These are phyloP conservation scores for Backusella morwellensis DNA, from an alignment of 192 early-diverging fungal species.

Conservation along the genomic window DNA sequence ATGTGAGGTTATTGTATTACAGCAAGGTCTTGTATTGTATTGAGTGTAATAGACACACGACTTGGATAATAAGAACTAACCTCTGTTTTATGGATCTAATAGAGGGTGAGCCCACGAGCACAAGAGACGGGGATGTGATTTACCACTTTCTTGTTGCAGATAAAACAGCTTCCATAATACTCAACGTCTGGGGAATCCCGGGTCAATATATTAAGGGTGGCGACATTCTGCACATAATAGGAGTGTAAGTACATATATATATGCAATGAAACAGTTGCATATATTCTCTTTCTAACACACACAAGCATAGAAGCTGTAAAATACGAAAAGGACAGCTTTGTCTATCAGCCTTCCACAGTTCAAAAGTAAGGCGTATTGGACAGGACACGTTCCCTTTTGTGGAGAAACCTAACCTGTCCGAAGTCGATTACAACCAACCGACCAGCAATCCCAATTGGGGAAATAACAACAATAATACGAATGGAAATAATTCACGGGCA, in stretches of 20 bases:
- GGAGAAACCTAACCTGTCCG: constrained; percentile 38
- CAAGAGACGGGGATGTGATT: constrained; percentile 50
- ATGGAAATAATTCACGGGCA: not conserved
- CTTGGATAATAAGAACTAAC: not conserved
- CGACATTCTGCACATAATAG: constrained; percentile 57
- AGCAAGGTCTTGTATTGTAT: constrained; percentile 34
- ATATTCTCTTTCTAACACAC: not conserved
- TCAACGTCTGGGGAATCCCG: constrained; percentile 58
- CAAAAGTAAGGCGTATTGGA: constrained; percentile 57
- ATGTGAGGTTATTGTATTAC: constrained; percentile 64
- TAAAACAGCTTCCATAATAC: constrained; percentile 52
- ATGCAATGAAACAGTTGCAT: not conserved
- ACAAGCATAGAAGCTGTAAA: constrained; percentile 41
- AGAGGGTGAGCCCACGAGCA: constrained; percentile 42
- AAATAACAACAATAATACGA: not conserved
- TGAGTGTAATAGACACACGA: too few species aligned
- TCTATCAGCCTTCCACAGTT: constrained; percentile 47
- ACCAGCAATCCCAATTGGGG: not conserved
- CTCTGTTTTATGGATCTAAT: not conserved
- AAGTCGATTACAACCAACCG: not conserved
- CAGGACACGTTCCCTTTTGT: constrained; percentile 43
- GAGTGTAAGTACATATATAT: constrained; percentile 33
- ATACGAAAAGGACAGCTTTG: constrained; percentile 54
- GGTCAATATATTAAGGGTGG: constrained; percentile 51
- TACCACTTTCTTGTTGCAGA: constrained; percentile 64